Evolutionary conservation across 2,329 filamentous ascomycete species (phyloP), one percentile per base, ranked within the genome.

Genomic region (Cladosporium sp.): DNA sequence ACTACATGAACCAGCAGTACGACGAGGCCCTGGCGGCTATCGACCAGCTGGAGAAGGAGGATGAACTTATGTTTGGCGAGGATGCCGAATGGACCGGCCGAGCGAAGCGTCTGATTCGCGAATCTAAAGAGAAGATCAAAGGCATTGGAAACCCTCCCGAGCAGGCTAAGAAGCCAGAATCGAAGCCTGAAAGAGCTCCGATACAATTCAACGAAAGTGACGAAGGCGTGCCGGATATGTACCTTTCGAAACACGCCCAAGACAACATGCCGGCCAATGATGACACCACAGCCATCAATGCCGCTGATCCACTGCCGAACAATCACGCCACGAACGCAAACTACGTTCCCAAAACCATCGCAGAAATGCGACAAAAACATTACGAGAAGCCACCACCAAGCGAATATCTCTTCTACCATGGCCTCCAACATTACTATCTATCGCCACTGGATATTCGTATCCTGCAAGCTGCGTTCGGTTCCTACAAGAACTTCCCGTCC

Each of bases 401-500:
- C 21, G 85, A 88, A 65, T 96, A 94, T 71, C 92, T 90, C 78
- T 97, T 97, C 76, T 97, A 97, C 78, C 91, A 92, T 71, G 90
- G 92, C 0, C 85, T 93, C 1, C 89, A 91, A 26, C 93, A 97
- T 72, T 90, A 96, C 58, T 97, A 97, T 72, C 85, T 97, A 3
- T 96, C 92, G 0, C 90, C 93, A 0, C 84, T 97, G 37, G 93
- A 97, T 75, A 97, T 97, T 68, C 89, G 93, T 60, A 97, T 97
- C 67, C 82, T 97, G 35, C 96, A 96, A 79, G 88, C 92, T 1
- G 92, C 92, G 53, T 97, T 95, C 74, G 92, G 92, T 2, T 86
- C 89, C 23, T 97, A 95, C 76, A 86, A 89, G 1, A 81, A 86
- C 11, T 96, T 97, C 72, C 93, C 93, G 0, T 90, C 92, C 0